Evolutionary conservation across 495 filamentous ascomycete species (phyloP), one percentile per base, ranked within the genome.

Genomic region (Penicillium atrosanguineum): DNA sequence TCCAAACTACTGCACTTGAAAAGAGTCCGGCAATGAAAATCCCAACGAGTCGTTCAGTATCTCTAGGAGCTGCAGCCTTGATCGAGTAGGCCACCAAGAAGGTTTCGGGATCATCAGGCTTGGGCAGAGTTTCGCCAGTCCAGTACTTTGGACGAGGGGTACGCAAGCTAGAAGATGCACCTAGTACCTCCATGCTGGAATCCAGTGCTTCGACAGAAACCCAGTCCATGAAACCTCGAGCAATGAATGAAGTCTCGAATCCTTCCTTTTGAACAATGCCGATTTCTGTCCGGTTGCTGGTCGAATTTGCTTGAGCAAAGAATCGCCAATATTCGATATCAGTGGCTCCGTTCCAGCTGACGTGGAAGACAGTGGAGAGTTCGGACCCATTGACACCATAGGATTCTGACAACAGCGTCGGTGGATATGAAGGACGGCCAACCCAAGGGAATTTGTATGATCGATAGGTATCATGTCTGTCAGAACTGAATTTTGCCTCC

Each of bases 331-430:
- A 48, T 28, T 42, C 21, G 19, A 61, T 48, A 2, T 61, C 54
- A 0, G 59, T 55, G 14, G 54, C 54, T 1, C 59, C 59, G 31
- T 57, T 60, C 59, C 54, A 61, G 36, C 57, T 63, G 1, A 60
- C 60, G 23, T 60, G 41, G 40, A 61, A 59, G 12, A 59, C 49
- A 0, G 60, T 63, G 21, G 55, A 42, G 0, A 48, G n/a, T 4
- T 47, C 44, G 4, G 57, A 58, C 2, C 44, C 47, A 7, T 55
- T 56, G 14, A 50, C 50, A 0, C 57, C 57, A 16, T 39, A 37
- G 4, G 38, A 19, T 1, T 26, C 42, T 0, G 57, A 41, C 0
- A 50, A 9, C 1, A 64, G 26, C 1, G 37, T 47, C 2, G 61
- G 61, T 11, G 61, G 61, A 20, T 42, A 44, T 8, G 21, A 15